Evolutionary conservation across 1,139 yeast genomes (phyloP).

Genomic region (Hemisphaericaspora subhashii): DNA sequence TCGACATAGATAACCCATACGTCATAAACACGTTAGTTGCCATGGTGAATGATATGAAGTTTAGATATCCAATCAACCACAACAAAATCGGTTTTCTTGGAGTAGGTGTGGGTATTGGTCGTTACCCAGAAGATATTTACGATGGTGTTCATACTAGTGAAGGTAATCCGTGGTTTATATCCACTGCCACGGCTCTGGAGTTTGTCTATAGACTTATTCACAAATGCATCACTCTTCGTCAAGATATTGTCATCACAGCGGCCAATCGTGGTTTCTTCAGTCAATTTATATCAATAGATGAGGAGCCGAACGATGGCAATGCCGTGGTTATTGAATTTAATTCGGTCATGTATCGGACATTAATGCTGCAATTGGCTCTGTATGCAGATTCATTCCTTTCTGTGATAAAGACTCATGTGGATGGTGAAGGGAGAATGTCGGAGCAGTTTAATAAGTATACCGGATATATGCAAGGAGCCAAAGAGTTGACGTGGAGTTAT

Average conservation of each 20-base stretch:
- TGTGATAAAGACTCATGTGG: slow-evolving; percentile 71
- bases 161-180: slow-evolving; percentile 95
- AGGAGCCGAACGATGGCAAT: slow-evolving; percentile 21
- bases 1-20: slow-evolving; percentile 53
- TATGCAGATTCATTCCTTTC: slow-evolving; percentile 79
- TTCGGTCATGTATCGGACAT: slow-evolving; percentile 44
- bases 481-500: slow-evolving; percentile 88
- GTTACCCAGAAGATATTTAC: slow-evolving; percentile 93
- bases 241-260: slow-evolving; percentile 27
- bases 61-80: slow-evolving; percentile 73
- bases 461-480: slow-evolving; percentile 89
- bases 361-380: slow-evolving; percentile 46
- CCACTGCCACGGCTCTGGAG: slow-evolving; percentile 81
- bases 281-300: slow-evolving; percentile 28
- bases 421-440: slow-evolving; percentile 72
- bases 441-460: slow-evolving; percentile 83
- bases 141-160: slow-evolving; percentile 72
- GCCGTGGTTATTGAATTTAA: slow-evolving; percentile 35
- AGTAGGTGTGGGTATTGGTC: slow-evolving; percentile 75
- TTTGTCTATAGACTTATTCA: slow-evolving; percentile 41
- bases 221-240: slow-evolving; percentile 22
- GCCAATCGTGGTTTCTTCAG: slow-evolving; percentile 30
- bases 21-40: slow-evolving; percentile 59
- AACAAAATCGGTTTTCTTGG: slow-evolving; percentile 34
- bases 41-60: slow-evolving; percentile 65